phyloP scores from a whole-genome alignment of 805 yeast species.

The Zygotorulaspora florentina region DNA sequence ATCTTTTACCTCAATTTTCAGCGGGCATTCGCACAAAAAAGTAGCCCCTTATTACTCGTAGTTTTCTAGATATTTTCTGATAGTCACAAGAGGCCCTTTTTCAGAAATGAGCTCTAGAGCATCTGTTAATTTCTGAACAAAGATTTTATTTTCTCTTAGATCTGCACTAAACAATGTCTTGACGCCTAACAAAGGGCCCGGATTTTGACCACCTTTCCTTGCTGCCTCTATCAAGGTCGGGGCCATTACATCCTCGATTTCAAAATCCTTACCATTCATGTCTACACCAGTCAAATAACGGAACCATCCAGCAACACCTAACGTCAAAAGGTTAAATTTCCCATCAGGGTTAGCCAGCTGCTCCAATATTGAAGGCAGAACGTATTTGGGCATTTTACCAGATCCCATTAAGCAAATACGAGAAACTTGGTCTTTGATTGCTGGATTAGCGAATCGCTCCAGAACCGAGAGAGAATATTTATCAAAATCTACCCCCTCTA shows the following conservation, averaged over 20 bases:
- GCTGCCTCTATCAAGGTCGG: slow-evolving; percentile 5
- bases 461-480: slow-evolving; percentile 7
- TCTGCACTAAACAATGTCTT: slow-evolving; percentile 4
- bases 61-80: background rate
- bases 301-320: slow-evolving; percentile 12
- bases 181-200: slow-evolving; percentile 3
- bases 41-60: too few relatives aligned
- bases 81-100: slow-evolving; percentile 5
- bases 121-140: slow-evolving; percentile 2
- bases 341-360: slow-evolving; percentile 4
- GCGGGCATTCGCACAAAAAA: too few relatives aligned
- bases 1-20: too few relatives aligned
- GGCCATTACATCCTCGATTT: slow-evolving; percentile 9
- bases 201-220: slow-evolving; percentile 7
- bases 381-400: slow-evolving; percentile 12
- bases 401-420: slow-evolving; percentile 12
- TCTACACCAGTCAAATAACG: slow-evolving; percentile 10
- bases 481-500: slow-evolving; percentile 7
- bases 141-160: slow-evolving; percentile 3
- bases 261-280: slow-evolving; percentile 5
- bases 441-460: slow-evolving; percentile 10
- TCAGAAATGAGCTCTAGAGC: slow-evolving; percentile 3
- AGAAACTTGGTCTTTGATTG: slow-evolving; percentile 8
- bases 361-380: slow-evolving; percentile 9
- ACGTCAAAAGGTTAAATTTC: slow-evolving; percentile 4